phyloP scores from a whole-genome alignment of 2,329 filamentous ascomycete species.

The Cladobotryum protrusum region DNA sequence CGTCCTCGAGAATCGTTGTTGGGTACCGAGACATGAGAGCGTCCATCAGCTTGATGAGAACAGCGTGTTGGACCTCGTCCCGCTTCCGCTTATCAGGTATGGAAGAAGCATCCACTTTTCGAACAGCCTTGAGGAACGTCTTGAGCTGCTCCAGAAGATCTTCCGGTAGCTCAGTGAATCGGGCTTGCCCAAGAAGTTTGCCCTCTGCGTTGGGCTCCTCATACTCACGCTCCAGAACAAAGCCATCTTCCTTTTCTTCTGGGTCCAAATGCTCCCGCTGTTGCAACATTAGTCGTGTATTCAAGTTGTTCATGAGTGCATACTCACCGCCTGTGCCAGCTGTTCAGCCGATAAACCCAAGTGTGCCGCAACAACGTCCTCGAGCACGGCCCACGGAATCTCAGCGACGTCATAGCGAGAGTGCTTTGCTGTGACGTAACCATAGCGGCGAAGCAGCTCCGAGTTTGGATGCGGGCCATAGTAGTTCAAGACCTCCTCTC shows the following conservation, averaged over 20 bases:
- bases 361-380: constrained; percentile 35
- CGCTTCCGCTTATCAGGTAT: constrained; percentile 45
- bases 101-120: constrained; percentile 36
- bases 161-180: constrained; percentile 38
- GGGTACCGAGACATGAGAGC: constrained; percentile 35
- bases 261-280: constrained; percentile 47
- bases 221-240: constrained; percentile 57
- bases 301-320: constrained; percentile 7
- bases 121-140: constrained; percentile 41
- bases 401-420: constrained; percentile 77
- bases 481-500: constrained; percentile 80
- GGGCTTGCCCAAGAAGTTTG: constrained; percentile 31
- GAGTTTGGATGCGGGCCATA: constrained; percentile 79
- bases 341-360: constrained; percentile 32
- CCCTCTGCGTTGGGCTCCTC: constrained; percentile 47
- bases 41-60: constrained; percentile 34
- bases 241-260: constrained; percentile 66
- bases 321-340: constrained; percentile 38
- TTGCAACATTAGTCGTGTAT: constrained; percentile 17
- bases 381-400: constrained; percentile 56
- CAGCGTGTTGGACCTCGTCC: constrained; percentile 38
- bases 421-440: constrained; percentile 77
- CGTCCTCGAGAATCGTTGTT: constrained; percentile 37
- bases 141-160: constrained; percentile 49
- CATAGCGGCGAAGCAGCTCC: constrained; percentile 77